A percentile compares a stretch with the other conserved stretches of the same genome.
Evolutionary conservation across 177 flowering plant species (phyloP).

Genomic region (Vitis hybrid): DNA sequence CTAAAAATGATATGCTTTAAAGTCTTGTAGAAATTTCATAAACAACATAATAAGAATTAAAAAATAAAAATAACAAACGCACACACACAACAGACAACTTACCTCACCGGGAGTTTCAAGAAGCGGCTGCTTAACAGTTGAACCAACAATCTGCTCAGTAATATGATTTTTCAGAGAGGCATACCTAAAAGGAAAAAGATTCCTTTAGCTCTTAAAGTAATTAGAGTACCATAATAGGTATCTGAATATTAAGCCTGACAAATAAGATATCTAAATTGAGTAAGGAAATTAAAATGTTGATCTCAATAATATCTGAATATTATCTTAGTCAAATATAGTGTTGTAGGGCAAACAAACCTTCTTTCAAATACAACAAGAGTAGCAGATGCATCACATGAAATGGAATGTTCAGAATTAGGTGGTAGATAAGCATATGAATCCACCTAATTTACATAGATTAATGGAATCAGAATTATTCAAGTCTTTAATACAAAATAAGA

Average conservation of each 20-base stretch:
- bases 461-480: slow-evolving; percentile 10
- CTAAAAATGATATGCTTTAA: background rate
- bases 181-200: slow-evolving; percentile 41
- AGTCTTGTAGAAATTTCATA: background rate
- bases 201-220: background rate
- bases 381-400: slow-evolving; percentile 55
- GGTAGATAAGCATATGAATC: slow-evolving; percentile 96
- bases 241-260: background rate
- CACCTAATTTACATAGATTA: slow-evolving; percentile 46
- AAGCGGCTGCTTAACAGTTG: slow-evolving; percentile 78
- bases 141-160: slow-evolving; percentile 70
- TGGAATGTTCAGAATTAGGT: slow-evolving; percentile 59
- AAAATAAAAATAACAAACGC: background rate
- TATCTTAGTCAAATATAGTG: background rate
- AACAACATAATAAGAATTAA: background rate
- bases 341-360: slow-evolving; percentile 43
- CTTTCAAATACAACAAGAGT: slow-evolving; percentile 81
- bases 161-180: slow-evolving; percentile 40
- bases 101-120: slow-evolving; percentile 99
- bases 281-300: background rate
- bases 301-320: background rate
- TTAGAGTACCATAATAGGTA: background rate
- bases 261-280: background rate
- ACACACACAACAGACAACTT: slow-evolving; percentile 5
- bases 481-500: background rate